Evolutionary conservation across 176 grass and related monocot genomes (phyloP).

Genomic region (Paspalum vaginatum): DNA sequence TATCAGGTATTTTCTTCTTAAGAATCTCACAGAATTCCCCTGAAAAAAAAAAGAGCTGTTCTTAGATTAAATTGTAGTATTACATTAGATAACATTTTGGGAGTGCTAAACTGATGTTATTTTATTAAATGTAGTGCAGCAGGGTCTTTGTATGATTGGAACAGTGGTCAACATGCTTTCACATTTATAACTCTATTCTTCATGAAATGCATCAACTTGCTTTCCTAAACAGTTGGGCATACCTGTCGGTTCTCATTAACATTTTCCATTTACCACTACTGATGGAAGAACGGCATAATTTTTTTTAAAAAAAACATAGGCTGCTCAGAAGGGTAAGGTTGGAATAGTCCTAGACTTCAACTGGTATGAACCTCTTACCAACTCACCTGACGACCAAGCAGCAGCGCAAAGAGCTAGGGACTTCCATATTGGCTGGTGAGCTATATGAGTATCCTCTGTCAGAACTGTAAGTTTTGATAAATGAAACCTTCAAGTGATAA

Average conservation of each 20-base stretch:
- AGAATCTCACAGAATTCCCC: neutral
- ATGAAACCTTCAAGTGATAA: constrained; percentile 14
- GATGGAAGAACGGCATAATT: constrained; percentile 22
- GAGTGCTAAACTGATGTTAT: too few species aligned
- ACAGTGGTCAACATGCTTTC: constrained; percentile 6
- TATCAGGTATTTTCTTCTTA: constrained; percentile 67
- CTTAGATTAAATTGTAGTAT: too few species aligned
- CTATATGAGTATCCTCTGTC: constrained; percentile 15
- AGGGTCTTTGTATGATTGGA: neutral
- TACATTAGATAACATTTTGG: too few species aligned
- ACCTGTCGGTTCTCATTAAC: neutral
- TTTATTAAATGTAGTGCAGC: neutral
- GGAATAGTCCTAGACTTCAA: constrained; percentile 77
- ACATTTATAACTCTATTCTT: constrained; percentile 1
- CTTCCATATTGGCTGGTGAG: constrained; percentile 91
- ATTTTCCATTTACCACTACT: neutral
- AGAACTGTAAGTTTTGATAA: neutral
- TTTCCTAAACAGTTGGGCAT: constrained; percentile 1
- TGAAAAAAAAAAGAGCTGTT: neutral
- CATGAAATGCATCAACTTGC: constrained; percentile 7
- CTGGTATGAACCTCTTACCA: constrained; percentile 72
- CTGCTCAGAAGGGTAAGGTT: constrained; percentile 59
- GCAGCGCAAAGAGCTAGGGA: constrained; percentile 90
- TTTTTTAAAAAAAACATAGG: constrained; percentile 37
- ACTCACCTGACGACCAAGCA: constrained; percentile 67